These are phyloP conservation scores for Aspergillus sp. DNA, from an alignment of 2,329 filamentous ascomycete species.

Conservation along the genomic window DNA sequence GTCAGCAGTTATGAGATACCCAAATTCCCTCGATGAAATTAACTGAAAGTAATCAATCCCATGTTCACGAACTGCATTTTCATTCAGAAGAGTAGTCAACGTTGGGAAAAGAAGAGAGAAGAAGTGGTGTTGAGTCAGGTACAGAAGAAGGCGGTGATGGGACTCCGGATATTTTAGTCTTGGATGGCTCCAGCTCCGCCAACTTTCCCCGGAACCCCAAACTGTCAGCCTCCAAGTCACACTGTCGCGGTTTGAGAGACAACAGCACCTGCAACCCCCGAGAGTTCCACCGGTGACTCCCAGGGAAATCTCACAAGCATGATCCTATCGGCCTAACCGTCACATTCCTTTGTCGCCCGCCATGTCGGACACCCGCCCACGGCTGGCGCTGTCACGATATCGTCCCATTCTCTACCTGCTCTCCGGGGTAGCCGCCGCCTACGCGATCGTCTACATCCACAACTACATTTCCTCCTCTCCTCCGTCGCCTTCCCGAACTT, in stretches of 20 bases:
- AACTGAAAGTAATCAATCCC: too few relatives aligned
- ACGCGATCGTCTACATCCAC: constrained; percentile 45
- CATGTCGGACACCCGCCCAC: constrained; percentile 36
- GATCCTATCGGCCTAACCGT: constrained; percentile 17
- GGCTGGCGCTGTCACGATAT: constrained; percentile 40
- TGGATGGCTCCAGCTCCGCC: not conserved
- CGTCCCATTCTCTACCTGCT: constrained; percentile 46
- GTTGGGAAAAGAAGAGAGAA: not conserved
- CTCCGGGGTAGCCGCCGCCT: constrained; percentile 45
- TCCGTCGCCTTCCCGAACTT: constrained; percentile 24
- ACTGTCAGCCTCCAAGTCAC: not conserved
- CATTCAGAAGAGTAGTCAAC: too few relatives aligned
- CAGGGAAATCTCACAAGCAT: constrained; percentile 16
- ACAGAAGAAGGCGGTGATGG: not conserved
- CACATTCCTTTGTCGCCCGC: constrained; percentile 17
- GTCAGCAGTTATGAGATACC: too few relatives aligned
- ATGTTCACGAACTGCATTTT: too few relatives aligned
- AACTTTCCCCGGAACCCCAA: not conserved
- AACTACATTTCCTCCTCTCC: constrained; percentile 28
- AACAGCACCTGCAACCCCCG: not conserved
- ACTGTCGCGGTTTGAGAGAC: not conserved
- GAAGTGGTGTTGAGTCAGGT: not conserved
- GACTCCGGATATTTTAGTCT: too few relatives aligned
- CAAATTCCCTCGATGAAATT: too few relatives aligned
- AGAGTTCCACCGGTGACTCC: not conserved